These are phyloP conservation scores for Aspergillus uvarum DNA, from an alignment of 2,329 filamentous ascomycete species.

Conservation along the genomic window DNA sequence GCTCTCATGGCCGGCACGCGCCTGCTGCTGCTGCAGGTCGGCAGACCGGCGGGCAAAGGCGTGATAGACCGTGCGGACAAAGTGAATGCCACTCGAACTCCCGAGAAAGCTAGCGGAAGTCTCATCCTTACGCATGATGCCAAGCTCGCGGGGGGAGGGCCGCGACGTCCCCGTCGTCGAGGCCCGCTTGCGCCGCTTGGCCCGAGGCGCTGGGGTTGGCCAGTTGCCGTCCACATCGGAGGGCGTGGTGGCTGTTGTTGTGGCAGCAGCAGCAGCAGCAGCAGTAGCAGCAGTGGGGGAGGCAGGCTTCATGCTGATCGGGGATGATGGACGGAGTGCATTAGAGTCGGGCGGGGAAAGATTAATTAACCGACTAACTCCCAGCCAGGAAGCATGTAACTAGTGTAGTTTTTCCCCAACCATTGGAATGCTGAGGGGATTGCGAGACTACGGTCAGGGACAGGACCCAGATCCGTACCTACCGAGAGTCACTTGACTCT, in stretches of 20 bases:
- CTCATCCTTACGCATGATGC: conserved; percentile 54
- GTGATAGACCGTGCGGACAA: conserved; percentile 56
- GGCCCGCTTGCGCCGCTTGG: conserved; percentile 31
- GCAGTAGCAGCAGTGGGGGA: not conserved
- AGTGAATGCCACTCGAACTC: conserved; percentile 60
- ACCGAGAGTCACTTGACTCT: too few species aligned
- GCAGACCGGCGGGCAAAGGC: conserved; percentile 44
- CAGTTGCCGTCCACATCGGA: conserved; percentile 4
- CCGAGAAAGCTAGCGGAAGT: conserved; percentile 57
- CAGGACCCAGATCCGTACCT: not conserved
- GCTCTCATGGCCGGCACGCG: conserved; percentile 30
- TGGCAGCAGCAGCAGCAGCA: too few species aligned
- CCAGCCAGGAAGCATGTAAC: too few species aligned
- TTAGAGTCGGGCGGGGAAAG: not conserved
- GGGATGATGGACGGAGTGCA: not conserved
- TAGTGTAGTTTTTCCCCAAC: too few species aligned
- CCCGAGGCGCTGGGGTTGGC: conserved; percentile 14
- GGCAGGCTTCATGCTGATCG: not conserved
- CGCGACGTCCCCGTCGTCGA: not conserved
- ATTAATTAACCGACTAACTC: too few species aligned
- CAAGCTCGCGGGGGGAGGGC: conserved; percentile 42
- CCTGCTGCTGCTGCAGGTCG: conserved; percentile 23
- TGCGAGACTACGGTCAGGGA: not conserved
- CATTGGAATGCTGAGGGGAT: not conserved
- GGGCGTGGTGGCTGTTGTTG: too few species aligned